These are phyloP conservation scores for Isoetes taiwanensis DNA, from an alignment of 75 land plant species.

Conservation along the genomic window DNA sequence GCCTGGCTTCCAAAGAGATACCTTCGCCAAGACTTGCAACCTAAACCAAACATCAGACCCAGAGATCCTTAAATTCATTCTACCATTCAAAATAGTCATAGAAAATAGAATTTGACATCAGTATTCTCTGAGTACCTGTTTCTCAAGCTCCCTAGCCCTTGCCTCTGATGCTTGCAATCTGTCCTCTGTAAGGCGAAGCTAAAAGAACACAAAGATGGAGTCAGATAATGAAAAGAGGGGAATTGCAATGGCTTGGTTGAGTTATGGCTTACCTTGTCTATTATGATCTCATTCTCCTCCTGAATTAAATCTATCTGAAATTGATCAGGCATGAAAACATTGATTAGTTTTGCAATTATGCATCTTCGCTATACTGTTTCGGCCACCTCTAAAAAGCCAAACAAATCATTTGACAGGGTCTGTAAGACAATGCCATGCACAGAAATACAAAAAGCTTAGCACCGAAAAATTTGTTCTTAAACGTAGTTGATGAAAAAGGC, in stretches of 20 bases:
- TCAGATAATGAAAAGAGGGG: not conserved
- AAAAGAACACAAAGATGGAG: slow-evolving; percentile 4
- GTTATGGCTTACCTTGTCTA: slow-evolving; percentile 43
- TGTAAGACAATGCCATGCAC: no score
- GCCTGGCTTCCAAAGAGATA: slow-evolving; percentile 62
- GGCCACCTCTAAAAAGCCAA: not conserved
- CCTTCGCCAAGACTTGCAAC: slow-evolving; percentile 78
- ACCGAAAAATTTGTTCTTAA: not conserved
- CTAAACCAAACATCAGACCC: slow-evolving; percentile 14
- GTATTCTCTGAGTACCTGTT: slow-evolving; percentile 67
- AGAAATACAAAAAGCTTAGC: slow-evolving; percentile 6
- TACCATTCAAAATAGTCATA: no score
- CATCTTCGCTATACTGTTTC: no score
- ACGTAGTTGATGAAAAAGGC: not conserved
- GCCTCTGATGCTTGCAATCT: slow-evolving; percentile 59
- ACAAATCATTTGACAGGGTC: not conserved
- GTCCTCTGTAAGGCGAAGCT: slow-evolving; percentile 65
- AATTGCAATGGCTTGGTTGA: not conserved
- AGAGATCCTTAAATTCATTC: no score
- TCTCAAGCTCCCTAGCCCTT: slow-evolving; percentile 81
- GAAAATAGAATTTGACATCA: no score
- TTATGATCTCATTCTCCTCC: slow-evolving; percentile 72
- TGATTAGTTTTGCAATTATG: no score
- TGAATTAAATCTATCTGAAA: slow-evolving; percentile 74
- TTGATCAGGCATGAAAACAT: no score